Percentiles rank a stretch among this genome's conserved stretches.
Evolutionary conservation across 192 early-diverging fungal genomes (phyloP).

Genomic region (Phycomyces nitens): DNA sequence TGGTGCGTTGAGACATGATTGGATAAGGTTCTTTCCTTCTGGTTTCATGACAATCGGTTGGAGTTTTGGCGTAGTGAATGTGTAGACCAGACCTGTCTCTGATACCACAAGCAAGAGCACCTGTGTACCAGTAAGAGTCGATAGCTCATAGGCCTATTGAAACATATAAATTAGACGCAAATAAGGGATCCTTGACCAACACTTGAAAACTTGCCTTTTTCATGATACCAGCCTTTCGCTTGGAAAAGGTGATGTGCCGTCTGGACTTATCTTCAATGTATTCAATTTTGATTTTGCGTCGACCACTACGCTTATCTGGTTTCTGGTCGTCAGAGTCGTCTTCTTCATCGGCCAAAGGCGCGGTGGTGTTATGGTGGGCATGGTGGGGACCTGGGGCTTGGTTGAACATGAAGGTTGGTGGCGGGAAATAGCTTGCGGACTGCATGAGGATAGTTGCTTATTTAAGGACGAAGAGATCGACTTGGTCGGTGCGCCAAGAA

Average conservation of each 20-base stretch:
- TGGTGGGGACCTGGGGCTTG: neutral
- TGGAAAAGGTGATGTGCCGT: constrained; percentile 89
- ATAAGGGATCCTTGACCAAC: too few species aligned
- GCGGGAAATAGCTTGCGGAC: neutral
- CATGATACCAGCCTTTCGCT: constrained; percentile 93
- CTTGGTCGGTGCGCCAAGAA: too few species aligned
- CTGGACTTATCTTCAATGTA: constrained; percentile 89
- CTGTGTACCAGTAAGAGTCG: constrained; percentile 89
- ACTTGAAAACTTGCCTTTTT: constrained; percentile 70
- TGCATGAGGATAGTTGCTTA: too few species aligned
- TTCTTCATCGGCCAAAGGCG: constrained; percentile 43
- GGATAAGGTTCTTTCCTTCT: constrained; percentile 88
- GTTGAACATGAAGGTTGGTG: constrained; percentile 2
- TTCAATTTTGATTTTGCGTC: constrained; percentile 92
- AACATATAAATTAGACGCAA: too few species aligned
- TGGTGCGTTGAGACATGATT: constrained; percentile 81
- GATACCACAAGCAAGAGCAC: constrained; percentile 87
- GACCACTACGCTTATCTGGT: constrained; percentile 55
- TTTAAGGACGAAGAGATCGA: too few species aligned
- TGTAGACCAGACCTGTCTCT: constrained; percentile 91
- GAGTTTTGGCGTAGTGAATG: constrained; percentile 89
- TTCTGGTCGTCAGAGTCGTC: constrained; percentile 55
- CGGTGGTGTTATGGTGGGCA: neutral
- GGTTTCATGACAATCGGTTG: constrained; percentile 86
- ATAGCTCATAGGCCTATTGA: constrained; percentile 78